Evolutionary conservation across 345 rosid genomes (phyloP), one percentile per base, ranked within the genome.

Genomic region (Angophora floribunda): DNA sequence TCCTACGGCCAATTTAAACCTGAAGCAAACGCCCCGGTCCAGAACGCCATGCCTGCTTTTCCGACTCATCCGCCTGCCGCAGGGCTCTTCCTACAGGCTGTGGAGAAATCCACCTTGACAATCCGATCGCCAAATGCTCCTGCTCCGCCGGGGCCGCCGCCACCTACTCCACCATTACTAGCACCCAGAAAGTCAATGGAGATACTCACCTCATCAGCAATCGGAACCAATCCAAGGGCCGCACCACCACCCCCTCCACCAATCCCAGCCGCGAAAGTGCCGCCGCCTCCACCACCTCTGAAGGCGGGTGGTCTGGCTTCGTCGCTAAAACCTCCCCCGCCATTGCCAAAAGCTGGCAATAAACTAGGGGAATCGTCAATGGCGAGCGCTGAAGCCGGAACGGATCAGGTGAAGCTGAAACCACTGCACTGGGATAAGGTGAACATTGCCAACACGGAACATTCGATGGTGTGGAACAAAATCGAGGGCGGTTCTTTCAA

Each of bases 401-500:
- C 87, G 89, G 94, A 91, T 85, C 96, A 92, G 67, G 95, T 94
- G 24, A 96, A 95, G 91, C 90, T 98, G 86, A 96, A 95, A 94
- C 98, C 99, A 13, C 86, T 96, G 88, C 99, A 96, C 88, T 95
- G 98, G 99, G 98, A 96, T 90, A 96, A 96, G 90, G 93, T 96
- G 87, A 95, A 94, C 92, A 92, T 87, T n/a, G 75, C 90, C n/a
- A 93, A 92, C 85, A 85, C 89, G 19, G 95, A 91, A 57, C 97
- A 95, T 88, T 95, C 99, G 7, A 96, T 97, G 98, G 99, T 95
- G 88, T 96, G 99, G 99, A 97, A 96, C 93, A 95, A 93, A 87
- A 95, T 97, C 41, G 94, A 92, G 53, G 94, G 91, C 3, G 99
- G 99, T 13, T 97, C 99, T 86, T 96, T 97, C 88, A 93, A 95